These are phyloP conservation scores for Begonia fuchsioides DNA, from an alignment of 306 rosid species.

Conservation along the genomic window DNA sequence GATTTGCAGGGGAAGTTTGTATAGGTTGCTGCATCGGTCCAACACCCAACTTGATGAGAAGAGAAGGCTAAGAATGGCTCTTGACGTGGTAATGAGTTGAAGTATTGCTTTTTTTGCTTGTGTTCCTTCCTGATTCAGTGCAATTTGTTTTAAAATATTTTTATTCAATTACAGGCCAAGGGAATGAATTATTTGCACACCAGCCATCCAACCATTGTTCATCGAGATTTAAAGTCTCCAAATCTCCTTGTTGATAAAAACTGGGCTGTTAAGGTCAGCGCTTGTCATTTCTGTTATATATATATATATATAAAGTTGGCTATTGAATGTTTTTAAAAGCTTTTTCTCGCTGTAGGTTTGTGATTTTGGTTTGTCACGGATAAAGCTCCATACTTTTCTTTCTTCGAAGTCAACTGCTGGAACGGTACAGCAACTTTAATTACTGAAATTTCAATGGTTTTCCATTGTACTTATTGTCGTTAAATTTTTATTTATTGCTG, in stretches of 20 bases:
- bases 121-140: constrained; percentile 9
- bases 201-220: constrained; percentile 90
- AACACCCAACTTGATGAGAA: constrained; percentile 77
- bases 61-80: constrained; percentile 89
- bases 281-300: constrained; percentile 1
- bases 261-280: constrained; percentile 88
- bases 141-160: constrained; percentile 1
- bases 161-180: constrained; percentile 44
- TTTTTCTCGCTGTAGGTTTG: constrained; percentile 39
- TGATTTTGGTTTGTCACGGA: constrained; percentile 96
- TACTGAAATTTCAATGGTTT: too few relatives aligned
- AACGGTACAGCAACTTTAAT: constrained; percentile 38
- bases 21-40: constrained; percentile 85
- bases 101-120: constrained; percentile 5
- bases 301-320: too few relatives aligned
- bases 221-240: constrained; percentile 21
- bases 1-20: constrained; percentile 75
- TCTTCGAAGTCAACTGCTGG: constrained; percentile 98
- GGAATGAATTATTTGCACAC: constrained; percentile 99
- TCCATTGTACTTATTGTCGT: too few relatives aligned
- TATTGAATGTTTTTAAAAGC: neutral
- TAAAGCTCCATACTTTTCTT: constrained; percentile 81
- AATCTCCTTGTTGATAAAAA: constrained; percentile 95
- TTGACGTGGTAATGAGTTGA: constrained; percentile 73
- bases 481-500: too few relatives aligned